Percentiles rank a stretch among this genome's conserved stretches.
phyloP scores from a whole-genome alignment of 2,329 filamentous ascomycete genomes.

The Beauveria sp. region DNA sequence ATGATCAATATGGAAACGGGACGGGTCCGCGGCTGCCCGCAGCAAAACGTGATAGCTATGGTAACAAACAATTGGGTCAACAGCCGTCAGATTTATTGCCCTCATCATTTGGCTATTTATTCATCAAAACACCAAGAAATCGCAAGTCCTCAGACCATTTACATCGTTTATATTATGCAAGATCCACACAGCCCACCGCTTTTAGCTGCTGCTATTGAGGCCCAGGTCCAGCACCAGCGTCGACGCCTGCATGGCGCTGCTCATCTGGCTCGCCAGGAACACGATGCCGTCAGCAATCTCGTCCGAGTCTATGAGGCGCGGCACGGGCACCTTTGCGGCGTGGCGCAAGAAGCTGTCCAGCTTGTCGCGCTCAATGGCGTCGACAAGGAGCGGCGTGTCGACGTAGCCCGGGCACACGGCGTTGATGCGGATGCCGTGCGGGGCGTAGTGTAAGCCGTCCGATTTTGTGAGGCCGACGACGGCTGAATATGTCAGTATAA shows the following conservation, averaged over 20 bases:
- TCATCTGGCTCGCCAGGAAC: conserved; percentile 43
- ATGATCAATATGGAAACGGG: too few species aligned
- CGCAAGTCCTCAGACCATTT: too few species aligned
- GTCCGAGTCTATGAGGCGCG: conserved; percentile 23
- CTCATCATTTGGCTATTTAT: too few species aligned
- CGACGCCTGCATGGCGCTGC: conserved; percentile 44
- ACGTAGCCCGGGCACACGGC: conserved; percentile 51
- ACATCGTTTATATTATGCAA: background rate
- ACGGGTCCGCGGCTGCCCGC: too few species aligned
- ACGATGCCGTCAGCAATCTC: conserved; percentile 47
- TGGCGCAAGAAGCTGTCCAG: background rate
- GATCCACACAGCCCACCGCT: background rate
- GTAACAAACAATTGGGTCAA: too few species aligned
- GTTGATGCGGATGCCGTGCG: conserved; percentile 48
- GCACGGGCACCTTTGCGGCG: background rate
- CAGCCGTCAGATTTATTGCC: too few species aligned
- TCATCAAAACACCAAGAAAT: too few species aligned
- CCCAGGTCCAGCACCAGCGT: background rate
- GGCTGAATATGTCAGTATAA: conserved; percentile 13
- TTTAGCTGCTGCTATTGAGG: background rate
- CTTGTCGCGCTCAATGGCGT: background rate
- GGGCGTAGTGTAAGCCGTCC: conserved; percentile 45
- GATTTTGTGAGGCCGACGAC: conserved; percentile 45
- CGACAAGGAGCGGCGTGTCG: conserved; percentile 11
- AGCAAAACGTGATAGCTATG: too few species aligned